phyloP scores from a whole-genome alignment of 2,329 filamentous ascomycete genomes.

The Pseudocercospora crystallina region DNA sequence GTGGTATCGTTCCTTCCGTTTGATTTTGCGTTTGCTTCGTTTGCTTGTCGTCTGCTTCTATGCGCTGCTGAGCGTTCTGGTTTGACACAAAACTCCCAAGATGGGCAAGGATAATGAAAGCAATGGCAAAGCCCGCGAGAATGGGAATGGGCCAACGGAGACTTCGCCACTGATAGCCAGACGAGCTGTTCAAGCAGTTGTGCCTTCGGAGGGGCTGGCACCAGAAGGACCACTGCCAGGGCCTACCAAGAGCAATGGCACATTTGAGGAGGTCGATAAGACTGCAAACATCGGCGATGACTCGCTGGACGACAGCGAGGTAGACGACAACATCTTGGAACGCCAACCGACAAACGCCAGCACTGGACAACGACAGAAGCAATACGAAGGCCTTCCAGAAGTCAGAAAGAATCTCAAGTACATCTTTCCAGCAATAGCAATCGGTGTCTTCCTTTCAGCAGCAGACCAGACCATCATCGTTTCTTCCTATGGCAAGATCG shows the following conservation, averaged over 20 bases:
- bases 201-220: slow-evolving; percentile 29
- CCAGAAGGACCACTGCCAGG: slow-evolving; percentile 21
- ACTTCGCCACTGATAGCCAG: slow-evolving; percentile 27
- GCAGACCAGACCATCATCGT: slow-evolving; percentile 76
- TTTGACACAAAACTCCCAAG: no score
- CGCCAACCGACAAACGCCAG: slow-evolving; percentile 32
- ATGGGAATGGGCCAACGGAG: slow-evolving; percentile 18
- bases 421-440: slow-evolving; percentile 61
- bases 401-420: slow-evolving; percentile 54
- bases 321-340: slow-evolving; percentile 27
- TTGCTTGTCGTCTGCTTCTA: neutral
- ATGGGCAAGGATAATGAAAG: slow-evolving; percentile 3
- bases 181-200: slow-evolving; percentile 23
- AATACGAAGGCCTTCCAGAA: slow-evolving; percentile 50
- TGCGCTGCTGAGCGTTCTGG: neutral
- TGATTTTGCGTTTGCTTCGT: neutral
- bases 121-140: slow-evolving; percentile 2
- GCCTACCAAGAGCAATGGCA: slow-evolving; percentile 15
- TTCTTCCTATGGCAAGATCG: slow-evolving; percentile 75
- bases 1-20: no score
- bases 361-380: slow-evolving; percentile 31
- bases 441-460: slow-evolving; percentile 70
- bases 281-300: neutral
- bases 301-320: slow-evolving; percentile 28
- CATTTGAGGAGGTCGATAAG: neutral